These are phyloP conservation scores for Orbilia blumenaviensis DNA, from an alignment of 2,329 filamentous ascomycete genomes.

Conservation along the genomic window DNA sequence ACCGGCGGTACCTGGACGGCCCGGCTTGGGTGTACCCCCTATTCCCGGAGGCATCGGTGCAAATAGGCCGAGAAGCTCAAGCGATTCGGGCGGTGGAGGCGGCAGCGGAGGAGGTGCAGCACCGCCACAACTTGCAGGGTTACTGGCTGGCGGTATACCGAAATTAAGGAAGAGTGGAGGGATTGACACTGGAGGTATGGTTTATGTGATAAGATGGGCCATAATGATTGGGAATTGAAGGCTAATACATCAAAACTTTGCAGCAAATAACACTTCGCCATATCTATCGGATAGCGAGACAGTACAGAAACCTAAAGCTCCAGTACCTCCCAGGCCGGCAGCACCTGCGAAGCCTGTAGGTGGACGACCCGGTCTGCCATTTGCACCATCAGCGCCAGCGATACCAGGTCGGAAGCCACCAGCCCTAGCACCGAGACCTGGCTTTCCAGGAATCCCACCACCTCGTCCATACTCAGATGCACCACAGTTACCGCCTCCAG, in stretches of 20 bases:
- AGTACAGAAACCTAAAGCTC: constrained; percentile 67
- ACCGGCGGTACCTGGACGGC: constrained; percentile 44
- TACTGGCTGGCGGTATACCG: constrained; percentile 94
- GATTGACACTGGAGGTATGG: constrained; percentile 74
- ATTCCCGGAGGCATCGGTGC: constrained; percentile 37
- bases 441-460: constrained; percentile 68
- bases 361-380: constrained; percentile 70
- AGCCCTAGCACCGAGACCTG: constrained; percentile 67
- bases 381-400: constrained; percentile 64
- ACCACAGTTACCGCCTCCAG: constrained; percentile 66
- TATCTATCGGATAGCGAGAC: constrained; percentile 84
- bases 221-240: neutral
- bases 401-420: constrained; percentile 65
- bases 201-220: neutral
- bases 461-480: constrained; percentile 52
- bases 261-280: constrained; percentile 74
- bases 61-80: constrained; percentile 45
- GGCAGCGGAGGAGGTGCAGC: constrained; percentile 64
- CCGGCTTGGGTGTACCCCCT: constrained; percentile 31
- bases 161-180: constrained; percentile 88
- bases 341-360: constrained; percentile 66
- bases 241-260: constrained; percentile 55
- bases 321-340: constrained; percentile 68
- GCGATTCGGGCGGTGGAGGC: constrained; percentile 42
- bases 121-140: constrained; percentile 81